phyloP scores from a whole-genome alignment of 2,329 filamentous ascomycete species.

The Elsinoe fawcettii region DNA sequence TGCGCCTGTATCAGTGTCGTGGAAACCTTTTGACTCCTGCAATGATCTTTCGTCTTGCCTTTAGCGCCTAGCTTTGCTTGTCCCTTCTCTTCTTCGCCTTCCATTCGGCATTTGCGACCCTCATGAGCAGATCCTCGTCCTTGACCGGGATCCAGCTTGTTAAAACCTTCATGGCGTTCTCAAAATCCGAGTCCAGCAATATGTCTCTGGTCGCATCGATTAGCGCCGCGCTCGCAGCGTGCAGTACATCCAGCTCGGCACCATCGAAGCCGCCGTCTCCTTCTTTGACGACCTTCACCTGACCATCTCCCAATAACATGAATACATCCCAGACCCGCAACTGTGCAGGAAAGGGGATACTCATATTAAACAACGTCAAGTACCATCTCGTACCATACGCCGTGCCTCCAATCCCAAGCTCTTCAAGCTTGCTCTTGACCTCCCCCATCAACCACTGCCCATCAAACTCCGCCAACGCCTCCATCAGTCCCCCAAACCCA shows the following conservation, averaged over 20 bases:
- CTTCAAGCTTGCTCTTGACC: slow-evolving; percentile 68
- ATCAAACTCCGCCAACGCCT: slow-evolving; percentile 77
- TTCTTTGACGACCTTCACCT: slow-evolving; percentile 52
- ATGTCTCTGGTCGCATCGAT: slow-evolving; percentile 87
- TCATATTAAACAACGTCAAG: slow-evolving; percentile 93
- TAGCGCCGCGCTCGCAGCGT: slow-evolving; percentile 81
- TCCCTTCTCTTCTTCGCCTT: slow-evolving; percentile 54
- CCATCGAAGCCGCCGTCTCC: slow-evolving; percentile 37
- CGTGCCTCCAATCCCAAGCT: slow-evolving; percentile 74
- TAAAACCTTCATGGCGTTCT: slow-evolving; percentile 94
- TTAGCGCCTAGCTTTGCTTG: slow-evolving; percentile 12
- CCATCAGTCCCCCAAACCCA: slow-evolving; percentile 81
- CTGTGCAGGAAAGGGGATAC: slow-evolving; percentile 87
- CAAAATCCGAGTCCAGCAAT: slow-evolving; percentile 86
- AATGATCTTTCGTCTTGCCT: not conserved
- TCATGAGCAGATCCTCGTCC: slow-evolving; percentile 90
- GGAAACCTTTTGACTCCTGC: not conserved
- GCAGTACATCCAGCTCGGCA: slow-evolving; percentile 73
- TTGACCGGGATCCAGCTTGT: slow-evolving; percentile 91
- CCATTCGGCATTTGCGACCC: slow-evolving; percentile 80
- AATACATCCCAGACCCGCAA: slow-evolving; percentile 97
- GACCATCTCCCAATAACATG: slow-evolving; percentile 78
- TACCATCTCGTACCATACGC: slow-evolving; percentile 98
- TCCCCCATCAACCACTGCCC: slow-evolving; percentile 73
- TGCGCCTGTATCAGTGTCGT: not conserved